Conservation (phyloP, 176 grass and related monocot genomes). For the Metroxylon sagu region DNA sequence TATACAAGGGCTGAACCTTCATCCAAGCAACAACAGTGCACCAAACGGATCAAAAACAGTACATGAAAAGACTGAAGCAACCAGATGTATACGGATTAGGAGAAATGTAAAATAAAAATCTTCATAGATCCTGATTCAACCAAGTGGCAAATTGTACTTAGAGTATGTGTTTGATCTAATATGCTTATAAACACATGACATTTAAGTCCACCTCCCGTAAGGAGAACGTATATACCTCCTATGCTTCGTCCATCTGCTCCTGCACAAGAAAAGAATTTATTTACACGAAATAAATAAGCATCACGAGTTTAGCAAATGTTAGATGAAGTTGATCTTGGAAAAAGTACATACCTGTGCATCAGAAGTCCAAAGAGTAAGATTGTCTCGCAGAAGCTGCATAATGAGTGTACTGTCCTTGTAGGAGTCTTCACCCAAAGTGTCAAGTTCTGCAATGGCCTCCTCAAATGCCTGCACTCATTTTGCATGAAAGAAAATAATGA, state of each 20-base stretch:
- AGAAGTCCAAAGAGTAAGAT: neutral
- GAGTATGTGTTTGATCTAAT: neutral
- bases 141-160: neutral
- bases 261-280: neutral
- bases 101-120: too few species aligned
- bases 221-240: neutral
- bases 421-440: neutral
- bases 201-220: conserved; percentile 7
- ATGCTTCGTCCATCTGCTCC: conserved; percentile 1
- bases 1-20: too few species aligned
- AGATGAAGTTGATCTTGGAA: neutral
- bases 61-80: too few species aligned
- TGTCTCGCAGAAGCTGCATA: conserved; percentile 4
- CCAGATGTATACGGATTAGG: too few species aligned
- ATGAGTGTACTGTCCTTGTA: neutral
- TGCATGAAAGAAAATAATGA: too few species aligned
- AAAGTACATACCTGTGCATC: neutral
- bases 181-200: conserved; percentile 9
- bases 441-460: neutral
- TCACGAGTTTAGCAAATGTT: neutral
- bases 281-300: neutral
- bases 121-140: neutral
- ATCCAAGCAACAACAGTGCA: too few species aligned
- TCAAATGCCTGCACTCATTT: neutral
- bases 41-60: too few species aligned